These are phyloP conservation scores for Hordeum vulgare DNA, from an alignment of 176 grass and related monocot species.

Conservation along the genomic window DNA sequence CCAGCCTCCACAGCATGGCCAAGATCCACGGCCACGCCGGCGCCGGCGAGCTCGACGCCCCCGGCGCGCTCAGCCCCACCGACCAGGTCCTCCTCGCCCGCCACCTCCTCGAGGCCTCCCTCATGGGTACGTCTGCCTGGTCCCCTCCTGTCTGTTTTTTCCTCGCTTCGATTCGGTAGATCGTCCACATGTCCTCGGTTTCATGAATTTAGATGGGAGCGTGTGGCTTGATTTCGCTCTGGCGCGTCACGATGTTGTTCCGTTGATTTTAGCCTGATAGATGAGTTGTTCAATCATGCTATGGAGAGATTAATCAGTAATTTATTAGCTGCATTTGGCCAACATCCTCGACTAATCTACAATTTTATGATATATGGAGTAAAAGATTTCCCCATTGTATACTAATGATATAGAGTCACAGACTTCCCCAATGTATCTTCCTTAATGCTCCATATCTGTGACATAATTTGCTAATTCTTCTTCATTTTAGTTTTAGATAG, in stretches of 20 bases:
- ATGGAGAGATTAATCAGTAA: not conserved
- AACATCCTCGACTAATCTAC: not conserved
- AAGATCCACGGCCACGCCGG: constrained; percentile 57
- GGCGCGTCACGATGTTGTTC: not conserved
- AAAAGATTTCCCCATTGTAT: not conserved
- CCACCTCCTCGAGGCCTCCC: constrained; percentile 77
- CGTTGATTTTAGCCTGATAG: not conserved
- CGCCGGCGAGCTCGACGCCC: constrained; percentile 34
- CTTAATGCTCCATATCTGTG: too few species aligned
- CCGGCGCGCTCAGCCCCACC: constrained; percentile 48
- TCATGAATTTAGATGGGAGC: not conserved
- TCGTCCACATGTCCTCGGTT: not conserved
- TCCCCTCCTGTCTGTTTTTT: not conserved
- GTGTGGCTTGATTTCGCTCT: not conserved
- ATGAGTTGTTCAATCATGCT: not conserved
- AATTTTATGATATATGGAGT: not conserved
- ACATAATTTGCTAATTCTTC: too few species aligned
- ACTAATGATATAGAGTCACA: not conserved
- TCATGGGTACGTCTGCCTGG: constrained; percentile 63
- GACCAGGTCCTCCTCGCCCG: constrained; percentile 82
- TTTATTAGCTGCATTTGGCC: not conserved
- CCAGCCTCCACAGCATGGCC: constrained; percentile 69
- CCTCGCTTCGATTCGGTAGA: not conserved
- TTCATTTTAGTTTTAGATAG: too few species aligned
- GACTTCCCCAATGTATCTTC: not conserved